Evolutionary conservation across 352 stramenopile genomes (phyloP).

Genomic region (Globisporangium cylindrosporum): DNA sequence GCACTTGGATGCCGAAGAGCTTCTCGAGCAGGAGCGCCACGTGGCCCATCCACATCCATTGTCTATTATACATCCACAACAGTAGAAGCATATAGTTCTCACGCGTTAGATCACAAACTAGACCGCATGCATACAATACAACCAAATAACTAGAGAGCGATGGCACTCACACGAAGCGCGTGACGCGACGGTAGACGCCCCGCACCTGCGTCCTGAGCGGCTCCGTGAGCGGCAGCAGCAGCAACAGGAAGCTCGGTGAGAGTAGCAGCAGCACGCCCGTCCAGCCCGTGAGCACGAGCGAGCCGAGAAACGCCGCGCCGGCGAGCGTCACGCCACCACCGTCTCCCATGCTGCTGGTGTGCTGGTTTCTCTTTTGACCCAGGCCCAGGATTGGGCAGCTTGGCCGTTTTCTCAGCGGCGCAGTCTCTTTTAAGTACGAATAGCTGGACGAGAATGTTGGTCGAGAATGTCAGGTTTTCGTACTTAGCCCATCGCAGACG

Average conservation of each 20-base stretch:
- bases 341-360: conserved; percentile 23
- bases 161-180: conserved; percentile 49
- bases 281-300: conserved; percentile 56
- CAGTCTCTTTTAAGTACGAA: neutral
- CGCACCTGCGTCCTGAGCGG: conserved; percentile 20
- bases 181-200: conserved; percentile 46
- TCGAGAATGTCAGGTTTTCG: neutral
- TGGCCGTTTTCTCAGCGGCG: neutral
- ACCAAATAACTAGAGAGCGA: neutral
- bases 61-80: conserved; percentile 23
- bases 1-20: conserved; percentile 55
- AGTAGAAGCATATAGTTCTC: neutral
- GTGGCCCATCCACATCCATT: conserved; percentile 80
- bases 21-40: conserved; percentile 66
- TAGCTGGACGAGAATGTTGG: neutral
- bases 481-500: neutral
- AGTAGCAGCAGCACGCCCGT: conserved; percentile 48
- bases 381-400: neutral
- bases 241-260: conserved; percentile 53
- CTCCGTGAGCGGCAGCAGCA: conserved; percentile 26
- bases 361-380: neutral
- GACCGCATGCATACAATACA: neutral
- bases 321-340: conserved; percentile 25
- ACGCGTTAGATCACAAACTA: neutral
- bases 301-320: conserved; percentile 47